Base-by-base conservation (phyloP, 805 yeast genomes). In the Candida broadrunensis region DNA sequence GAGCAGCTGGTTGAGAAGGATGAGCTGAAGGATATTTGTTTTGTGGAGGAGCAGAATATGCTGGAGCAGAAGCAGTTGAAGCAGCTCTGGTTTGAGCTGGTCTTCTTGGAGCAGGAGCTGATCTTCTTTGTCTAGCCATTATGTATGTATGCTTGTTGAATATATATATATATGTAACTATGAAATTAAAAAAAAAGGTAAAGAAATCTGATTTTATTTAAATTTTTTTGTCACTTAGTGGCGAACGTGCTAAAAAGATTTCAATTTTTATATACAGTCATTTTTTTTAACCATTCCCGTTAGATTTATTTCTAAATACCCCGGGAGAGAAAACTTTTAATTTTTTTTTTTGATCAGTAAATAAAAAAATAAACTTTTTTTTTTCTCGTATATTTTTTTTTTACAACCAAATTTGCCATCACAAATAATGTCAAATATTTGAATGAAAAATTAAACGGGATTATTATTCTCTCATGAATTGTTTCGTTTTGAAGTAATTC, bases 31-130 rank as follows among this genome's bases (percentile, higher is more conserved):
- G 73, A 39, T 56, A 52, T 39, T 41, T 21, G 8, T 42, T 39
- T 30, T 40, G 45, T 13, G 49, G 36, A n/a, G 52, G 46, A n/a
- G 50, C 38, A 49, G 33, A 49, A 42, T 54, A 45, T 15, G 57
- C 52, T 40, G 78, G 75, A 32, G 81, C 78, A 45, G 95, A 85
- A 55, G 89, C 81, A 33, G 96, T 82, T 49, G 83, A 82, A 25
- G 90, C 88, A 20, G 81, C 73, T 71, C 95, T 82, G 33, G 78
- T 58, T 60, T 78, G 87, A 17, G 66, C 54, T 21, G 9, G 6
- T n/a, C n/a, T n/a, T 55, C 70, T 63, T 44, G 70, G 67, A 43
- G 72, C 73, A 47, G 75, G 74, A 35, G 76, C 68, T 41, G 77
- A 65, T 58, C 77, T 71, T 60, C 77, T 75, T 60, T 77, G 81